Evolutionary conservation across 805 yeast species (phyloP).

Genomic region (Candida ovalis): DNA sequence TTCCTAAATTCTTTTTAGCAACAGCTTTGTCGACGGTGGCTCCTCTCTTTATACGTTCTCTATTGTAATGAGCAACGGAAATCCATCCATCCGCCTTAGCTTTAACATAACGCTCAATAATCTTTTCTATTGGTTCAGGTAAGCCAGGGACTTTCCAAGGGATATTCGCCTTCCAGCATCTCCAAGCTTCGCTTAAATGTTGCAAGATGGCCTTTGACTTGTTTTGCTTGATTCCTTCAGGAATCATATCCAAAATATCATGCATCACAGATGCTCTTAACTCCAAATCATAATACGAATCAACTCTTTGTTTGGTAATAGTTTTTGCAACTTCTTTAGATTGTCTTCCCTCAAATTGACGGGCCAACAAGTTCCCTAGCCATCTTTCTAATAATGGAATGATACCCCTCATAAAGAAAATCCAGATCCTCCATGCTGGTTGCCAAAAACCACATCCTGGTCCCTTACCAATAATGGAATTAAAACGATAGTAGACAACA

Average conservation of each 20-base stretch:
- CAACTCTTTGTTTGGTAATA: slow-evolving; percentile 91
- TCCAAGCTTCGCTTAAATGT: slow-evolving; percentile 97
- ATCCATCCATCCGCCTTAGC: slow-evolving; percentile 98
- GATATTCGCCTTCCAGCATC: slow-evolving; percentile 98
- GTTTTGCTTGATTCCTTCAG: slow-evolving; percentile 85
- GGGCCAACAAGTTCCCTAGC: slow-evolving; percentile 84
- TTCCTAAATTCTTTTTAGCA: slow-evolving; percentile 87
- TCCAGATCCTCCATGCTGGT: slow-evolving; percentile 98
- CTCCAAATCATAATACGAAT: slow-evolving; percentile 91
- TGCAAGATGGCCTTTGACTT: slow-evolving; percentile 86
- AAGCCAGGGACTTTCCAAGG: slow-evolving; percentile 98
- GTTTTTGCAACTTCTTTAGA: slow-evolving; percentile 91
- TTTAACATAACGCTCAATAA: slow-evolving; percentile 83
- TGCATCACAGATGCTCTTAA: slow-evolving; percentile 91
- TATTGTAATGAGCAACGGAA: slow-evolving; percentile 84
- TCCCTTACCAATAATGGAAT: slow-evolving; percentile 86
- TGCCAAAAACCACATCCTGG: slow-evolving; percentile 99
- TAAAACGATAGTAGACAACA: slow-evolving; percentile 81
- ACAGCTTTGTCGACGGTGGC: slow-evolving; percentile 92
- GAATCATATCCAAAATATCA: slow-evolving; percentile 95
- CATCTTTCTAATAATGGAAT: slow-evolving; percentile 91
- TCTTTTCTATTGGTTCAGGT: slow-evolving; percentile 84
- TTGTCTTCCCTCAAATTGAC: slow-evolving; percentile 95
- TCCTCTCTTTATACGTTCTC: slow-evolving; percentile 87
- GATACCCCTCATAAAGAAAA: slow-evolving; percentile 84